phyloP scores from a whole-genome alignment of 352 stramenopile species.

The Phytophthora colocasiae region DNA sequence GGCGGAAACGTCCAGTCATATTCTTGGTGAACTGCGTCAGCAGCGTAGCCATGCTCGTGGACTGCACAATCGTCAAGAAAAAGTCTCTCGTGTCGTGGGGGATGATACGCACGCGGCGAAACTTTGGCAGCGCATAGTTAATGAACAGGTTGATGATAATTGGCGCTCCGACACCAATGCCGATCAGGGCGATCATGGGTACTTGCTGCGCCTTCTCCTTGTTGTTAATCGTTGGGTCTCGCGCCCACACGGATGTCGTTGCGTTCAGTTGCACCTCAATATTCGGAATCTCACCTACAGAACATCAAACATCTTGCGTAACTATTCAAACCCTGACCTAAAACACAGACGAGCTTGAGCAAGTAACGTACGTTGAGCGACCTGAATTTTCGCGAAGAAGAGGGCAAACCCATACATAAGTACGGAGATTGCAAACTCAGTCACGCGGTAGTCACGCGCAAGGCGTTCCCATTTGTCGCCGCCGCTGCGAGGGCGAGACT shows the following conservation, averaged over 20 bases:
- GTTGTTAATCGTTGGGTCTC: constrained; percentile 65
- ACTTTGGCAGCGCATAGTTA: constrained; percentile 68
- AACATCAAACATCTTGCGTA: constrained; percentile 14
- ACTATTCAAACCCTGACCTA: constrained; percentile 17
- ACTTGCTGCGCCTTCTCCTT: constrained; percentile 70
- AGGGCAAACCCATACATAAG: constrained; percentile 48
- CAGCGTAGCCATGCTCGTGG: constrained; percentile 59
- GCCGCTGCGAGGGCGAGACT: neutral
- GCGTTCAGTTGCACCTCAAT: constrained; percentile 60
- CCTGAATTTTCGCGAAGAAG: constrained; percentile 46
- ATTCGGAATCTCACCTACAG: constrained; percentile 57
- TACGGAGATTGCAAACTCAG: constrained; percentile 44
- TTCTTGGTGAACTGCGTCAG: constrained; percentile 87
- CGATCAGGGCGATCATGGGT: constrained; percentile 57
- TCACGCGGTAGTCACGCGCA: constrained; percentile 31
- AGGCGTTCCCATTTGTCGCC: constrained; percentile 31
- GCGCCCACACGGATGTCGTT: constrained; percentile 54
- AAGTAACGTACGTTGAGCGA: constrained; percentile 40
- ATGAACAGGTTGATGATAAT: constrained; percentile 68
- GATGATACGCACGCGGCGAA: constrained; percentile 63
- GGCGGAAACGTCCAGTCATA: constrained; percentile 79
- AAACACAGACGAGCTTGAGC: neutral
- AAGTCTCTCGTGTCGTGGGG: constrained; percentile 85
- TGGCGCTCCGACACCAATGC: constrained; percentile 44
- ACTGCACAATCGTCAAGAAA: constrained; percentile 70